Percentiles rank a stretch among this genome's conserved stretches.
Evolutionary conservation across 176 grass and related monocot genomes (phyloP).

Genomic region (Carex kokanica): DNA sequence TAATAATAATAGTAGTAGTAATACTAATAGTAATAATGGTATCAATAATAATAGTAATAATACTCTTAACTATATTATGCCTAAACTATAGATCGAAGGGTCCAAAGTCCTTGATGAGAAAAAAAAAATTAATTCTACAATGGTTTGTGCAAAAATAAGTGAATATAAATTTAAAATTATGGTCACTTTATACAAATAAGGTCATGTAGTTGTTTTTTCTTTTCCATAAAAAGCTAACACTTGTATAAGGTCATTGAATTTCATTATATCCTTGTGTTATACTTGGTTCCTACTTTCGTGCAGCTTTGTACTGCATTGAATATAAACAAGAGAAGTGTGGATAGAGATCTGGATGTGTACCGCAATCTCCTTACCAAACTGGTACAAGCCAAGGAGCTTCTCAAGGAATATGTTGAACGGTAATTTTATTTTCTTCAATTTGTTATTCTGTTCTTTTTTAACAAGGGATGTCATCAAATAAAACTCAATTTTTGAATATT

Average conservation of each 20-base stretch:
- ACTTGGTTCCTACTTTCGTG: conserved; percentile 29
- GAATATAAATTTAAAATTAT: neutral
- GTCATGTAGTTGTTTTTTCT: neutral
- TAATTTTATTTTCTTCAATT: conserved; percentile 33
- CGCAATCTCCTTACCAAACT: conserved; percentile 92
- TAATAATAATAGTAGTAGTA: too few species aligned
- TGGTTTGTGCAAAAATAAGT: neutral
- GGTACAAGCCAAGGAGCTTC: conserved; percentile 99
- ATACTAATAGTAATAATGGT: too few species aligned
- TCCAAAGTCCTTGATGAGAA: neutral
- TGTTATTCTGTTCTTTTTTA: conserved; percentile 3
- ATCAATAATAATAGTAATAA: too few species aligned
- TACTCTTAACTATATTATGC: too few species aligned
- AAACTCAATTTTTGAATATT: neutral
- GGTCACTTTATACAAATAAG: neutral
- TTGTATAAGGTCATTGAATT: neutral
- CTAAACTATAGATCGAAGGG: too few species aligned
- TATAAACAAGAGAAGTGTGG: conserved; percentile 87
- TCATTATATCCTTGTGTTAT: conserved; percentile 1
- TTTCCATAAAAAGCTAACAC: neutral
- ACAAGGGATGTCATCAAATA: neutral
- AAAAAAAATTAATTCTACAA: neutral
- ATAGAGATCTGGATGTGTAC: conserved; percentile 97
- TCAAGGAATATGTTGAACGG: conserved; percentile 94
- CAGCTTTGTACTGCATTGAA: conserved; percentile 83